Conservation (phyloP, 352 stramenopile species). For the Phytophthora pistaciae region DNA sequence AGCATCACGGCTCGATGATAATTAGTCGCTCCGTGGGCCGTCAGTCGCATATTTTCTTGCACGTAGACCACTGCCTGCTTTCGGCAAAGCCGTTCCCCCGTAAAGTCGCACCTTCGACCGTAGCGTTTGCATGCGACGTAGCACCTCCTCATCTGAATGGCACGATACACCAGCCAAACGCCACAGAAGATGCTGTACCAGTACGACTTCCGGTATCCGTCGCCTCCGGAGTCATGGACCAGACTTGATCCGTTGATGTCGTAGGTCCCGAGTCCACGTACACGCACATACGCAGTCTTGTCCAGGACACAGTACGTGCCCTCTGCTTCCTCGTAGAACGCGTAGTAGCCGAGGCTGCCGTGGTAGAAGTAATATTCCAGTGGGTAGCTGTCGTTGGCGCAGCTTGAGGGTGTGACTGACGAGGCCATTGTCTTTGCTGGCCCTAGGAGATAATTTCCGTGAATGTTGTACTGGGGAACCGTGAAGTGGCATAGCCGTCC, state of each 20-base stretch:
- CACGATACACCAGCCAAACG: constrained; percentile 13
- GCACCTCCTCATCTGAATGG: constrained; percentile 7
- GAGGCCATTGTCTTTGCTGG: neutral
- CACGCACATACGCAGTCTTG: constrained; percentile 5
- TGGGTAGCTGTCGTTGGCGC: constrained; percentile 5
- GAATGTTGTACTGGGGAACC: constrained; percentile 22
- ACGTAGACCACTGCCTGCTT: constrained; percentile 16
- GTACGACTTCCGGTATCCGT: constrained; percentile 15
- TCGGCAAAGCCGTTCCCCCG: constrained; percentile 1
- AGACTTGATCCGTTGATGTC: constrained; percentile 18
- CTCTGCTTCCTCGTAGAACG: constrained; percentile 20
- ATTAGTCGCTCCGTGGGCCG: constrained; percentile 11
- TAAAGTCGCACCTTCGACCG: constrained; percentile 9
- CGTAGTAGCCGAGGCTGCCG: constrained; percentile 15
- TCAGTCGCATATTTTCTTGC: constrained; percentile 21
- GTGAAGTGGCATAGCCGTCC: constrained; percentile 17
- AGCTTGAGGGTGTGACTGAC: neutral
- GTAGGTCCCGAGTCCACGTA: constrained; percentile 18
- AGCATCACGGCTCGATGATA: constrained; percentile 10
- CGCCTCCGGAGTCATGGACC: neutral
- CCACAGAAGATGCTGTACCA: constrained; percentile 16
- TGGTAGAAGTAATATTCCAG: constrained; percentile 22
- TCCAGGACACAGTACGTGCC: constrained; percentile 10
- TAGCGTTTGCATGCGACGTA: constrained; percentile 21
- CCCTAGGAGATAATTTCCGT: constrained; percentile 15